phyloP scores from a whole-genome alignment of 2,329 filamentous ascomycete genomes.

The Metarhizium album region DNA sequence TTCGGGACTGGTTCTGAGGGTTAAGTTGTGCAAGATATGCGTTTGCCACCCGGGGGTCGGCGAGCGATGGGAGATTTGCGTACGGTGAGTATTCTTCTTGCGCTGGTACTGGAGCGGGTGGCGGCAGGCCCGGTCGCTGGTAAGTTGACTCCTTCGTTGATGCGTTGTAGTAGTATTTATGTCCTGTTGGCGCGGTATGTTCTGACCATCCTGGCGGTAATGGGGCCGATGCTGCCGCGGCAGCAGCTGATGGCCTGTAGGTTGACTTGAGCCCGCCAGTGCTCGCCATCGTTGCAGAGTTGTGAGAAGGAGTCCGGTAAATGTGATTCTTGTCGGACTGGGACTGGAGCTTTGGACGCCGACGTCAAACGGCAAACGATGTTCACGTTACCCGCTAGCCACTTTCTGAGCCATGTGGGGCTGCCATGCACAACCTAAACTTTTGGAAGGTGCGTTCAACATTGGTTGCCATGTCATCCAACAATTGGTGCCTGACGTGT shows the following conservation, averaged over 20 bases:
- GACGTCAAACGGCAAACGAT: no score
- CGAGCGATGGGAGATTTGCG: constrained; percentile 26
- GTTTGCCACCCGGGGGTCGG: constrained; percentile 47
- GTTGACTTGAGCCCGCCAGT: constrained; percentile 56
- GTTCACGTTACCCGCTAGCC: no score
- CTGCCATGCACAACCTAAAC: no score
- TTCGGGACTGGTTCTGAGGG: constrained; percentile 26
- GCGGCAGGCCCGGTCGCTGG: constrained; percentile 48
- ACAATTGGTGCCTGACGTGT: no score
- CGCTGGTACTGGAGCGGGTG: constrained; percentile 20
- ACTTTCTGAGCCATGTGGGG: no score
- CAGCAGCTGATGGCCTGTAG: constrained; percentile 46
- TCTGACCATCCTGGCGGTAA: constrained; percentile 83
- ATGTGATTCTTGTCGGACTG: no score
- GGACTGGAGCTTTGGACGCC: neutral
- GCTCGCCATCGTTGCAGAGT: neutral
- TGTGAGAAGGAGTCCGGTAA: neutral
- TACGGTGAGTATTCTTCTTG: constrained; percentile 15
- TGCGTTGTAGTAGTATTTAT: constrained; percentile 80
- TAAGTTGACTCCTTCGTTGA: constrained; percentile 81
- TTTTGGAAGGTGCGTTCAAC: no score
- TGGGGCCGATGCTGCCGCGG: constrained; percentile 32
- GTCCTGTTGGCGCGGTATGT: constrained; percentile 79
- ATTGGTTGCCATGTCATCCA: no score
- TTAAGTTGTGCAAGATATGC: constrained; percentile 48